Evolutionary conservation across 2,329 filamentous ascomycete genomes (phyloP).

Genomic region (Chaetoscypha palmicola): DNA sequence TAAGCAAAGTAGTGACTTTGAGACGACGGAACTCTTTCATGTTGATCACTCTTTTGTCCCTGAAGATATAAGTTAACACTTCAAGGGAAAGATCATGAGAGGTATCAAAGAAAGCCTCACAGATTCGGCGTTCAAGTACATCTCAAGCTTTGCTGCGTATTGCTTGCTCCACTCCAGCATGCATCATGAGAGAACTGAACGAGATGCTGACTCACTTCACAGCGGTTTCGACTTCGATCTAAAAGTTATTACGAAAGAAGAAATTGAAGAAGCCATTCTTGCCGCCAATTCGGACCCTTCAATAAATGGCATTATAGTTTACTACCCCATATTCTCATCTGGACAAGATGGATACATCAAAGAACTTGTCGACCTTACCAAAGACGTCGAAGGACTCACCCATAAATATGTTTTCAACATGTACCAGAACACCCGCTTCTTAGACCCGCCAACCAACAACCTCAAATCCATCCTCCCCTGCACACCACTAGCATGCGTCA

Average conservation of each 20-base stretch:
- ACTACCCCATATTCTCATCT: conserved; percentile 91
- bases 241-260: conserved; percentile 75
- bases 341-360: conserved; percentile 92
- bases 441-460: conserved; percentile 68
- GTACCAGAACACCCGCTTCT: conserved; percentile 96
- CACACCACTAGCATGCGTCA: conserved; percentile 91
- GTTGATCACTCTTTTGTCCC: too few species aligned
- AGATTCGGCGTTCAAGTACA: too few species aligned
- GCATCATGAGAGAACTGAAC: too few species aligned
- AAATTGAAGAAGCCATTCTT: conserved; percentile 82
- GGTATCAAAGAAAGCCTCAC: too few species aligned
- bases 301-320: conserved; percentile 89
- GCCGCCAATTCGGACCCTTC: conserved; percentile 70
- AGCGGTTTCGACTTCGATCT: conserved; percentile 89
- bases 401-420: conserved; percentile 98
- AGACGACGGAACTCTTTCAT: too few species aligned
- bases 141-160: too few species aligned
- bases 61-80: too few species aligned
- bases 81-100: too few species aligned
- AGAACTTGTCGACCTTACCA: conserved; percentile 80
- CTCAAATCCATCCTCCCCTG: conserved; percentile 93
- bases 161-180: too few species aligned
- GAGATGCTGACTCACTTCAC: conserved; percentile 14
- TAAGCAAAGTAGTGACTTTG: too few species aligned
- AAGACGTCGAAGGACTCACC: conserved; percentile 92